Base-by-base conservation (phyloP, 805 yeast genomes). In the Saccharomycopsis sp. region DNA sequence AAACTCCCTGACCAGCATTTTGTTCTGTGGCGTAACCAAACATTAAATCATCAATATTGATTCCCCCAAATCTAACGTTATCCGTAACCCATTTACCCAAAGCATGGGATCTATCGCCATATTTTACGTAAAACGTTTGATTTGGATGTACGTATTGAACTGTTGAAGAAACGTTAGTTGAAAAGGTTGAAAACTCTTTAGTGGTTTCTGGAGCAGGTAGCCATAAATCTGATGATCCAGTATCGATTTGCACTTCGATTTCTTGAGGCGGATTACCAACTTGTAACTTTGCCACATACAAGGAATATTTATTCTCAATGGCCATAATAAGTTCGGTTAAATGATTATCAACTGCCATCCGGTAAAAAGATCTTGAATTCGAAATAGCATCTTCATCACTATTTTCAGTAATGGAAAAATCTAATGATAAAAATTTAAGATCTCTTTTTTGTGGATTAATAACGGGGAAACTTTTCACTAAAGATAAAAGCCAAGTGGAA, bases 191-290 rank as follows among this genome's bases (percentile, higher is more conserved):
- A 18, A 32, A 32, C 2, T 14, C 30, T n/a, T 27, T 32, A 19
- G 23, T 33, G 18, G 38, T 19, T 5, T 25, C 36, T 8, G 30
- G 23, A 17, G 41, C 25, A 12, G 47, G 47, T 3, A 79, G 72
- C 84, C 85, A 79, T 18, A 82, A 57, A 55, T 81, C 89, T 0
- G 83, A 69, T 0, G 88, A 79, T 2, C 89, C 92, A 1, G 88
- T 81, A 52, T 81, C 92, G n/a, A 81, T 53, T 30, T 77, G 56
- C 6, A 79, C 74, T 4, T 61, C 61, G 4, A 79, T 61, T 12
- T 60, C 54, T 51, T 78, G 79, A 0, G 62, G 52, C 1, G 77
- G 69, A 0, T 82, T 69, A 2, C 92, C 89, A 19, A 81, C 52
- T 19, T 54, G 52, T 19, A 73, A 41, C 3, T 56, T 58, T 2